These are phyloP conservation scores for Avena eriantha DNA, from an alignment of 176 grass and related monocot species.

Conservation along the genomic window DNA sequence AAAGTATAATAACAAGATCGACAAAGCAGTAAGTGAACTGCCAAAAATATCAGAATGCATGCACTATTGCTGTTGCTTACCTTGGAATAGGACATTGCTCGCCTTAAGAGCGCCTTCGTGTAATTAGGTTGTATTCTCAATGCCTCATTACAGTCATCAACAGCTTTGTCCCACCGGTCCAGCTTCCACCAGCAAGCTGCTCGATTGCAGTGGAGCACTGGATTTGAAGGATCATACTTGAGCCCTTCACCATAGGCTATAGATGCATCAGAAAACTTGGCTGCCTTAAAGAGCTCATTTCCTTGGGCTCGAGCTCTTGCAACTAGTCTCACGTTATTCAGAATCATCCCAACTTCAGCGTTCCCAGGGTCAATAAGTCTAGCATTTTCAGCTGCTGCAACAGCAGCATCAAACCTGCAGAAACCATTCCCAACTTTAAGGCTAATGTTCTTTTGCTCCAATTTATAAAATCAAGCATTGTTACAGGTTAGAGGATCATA, in stretches of 20 bases:
- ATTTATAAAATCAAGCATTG: slow-evolving; percentile 26
- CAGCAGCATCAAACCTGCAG: slow-evolving; percentile 85
- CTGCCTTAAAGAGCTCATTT: slow-evolving; percentile 88
- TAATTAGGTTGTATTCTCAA: slow-evolving; percentile 88
- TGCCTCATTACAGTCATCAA: slow-evolving; percentile 91
- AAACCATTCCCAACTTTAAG: slow-evolving; percentile 37
- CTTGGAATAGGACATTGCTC: slow-evolving; percentile 82
- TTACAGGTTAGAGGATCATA: slow-evolving; percentile 47
- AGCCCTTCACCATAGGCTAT: slow-evolving; percentile 95
- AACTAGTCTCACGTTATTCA: slow-evolving; percentile 80
- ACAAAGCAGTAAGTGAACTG: slow-evolving; percentile 17
- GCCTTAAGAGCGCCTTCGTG: slow-evolving; percentile 94
- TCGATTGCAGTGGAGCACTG: slow-evolving; percentile 91
- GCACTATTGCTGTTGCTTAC: slow-evolving; percentile 40
- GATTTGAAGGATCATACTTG: slow-evolving; percentile 79
- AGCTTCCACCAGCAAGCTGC: slow-evolving; percentile 93
- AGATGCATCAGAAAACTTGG: slow-evolving; percentile 82
- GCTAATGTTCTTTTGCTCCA: slow-evolving; percentile 22
- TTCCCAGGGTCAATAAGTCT: slow-evolving; percentile 71
- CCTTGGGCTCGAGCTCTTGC: slow-evolving; percentile 80
- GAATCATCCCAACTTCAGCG: slow-evolving; percentile 57
- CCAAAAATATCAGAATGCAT: slow-evolving; percentile 2
- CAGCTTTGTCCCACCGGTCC: slow-evolving; percentile 76
- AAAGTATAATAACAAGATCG: slow-evolving; percentile 37
- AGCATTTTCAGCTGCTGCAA: slow-evolving; percentile 80